phyloP scores from a whole-genome alignment of 371 early-diverging fungal species.

The Saksenaea vasiformis region DNA sequence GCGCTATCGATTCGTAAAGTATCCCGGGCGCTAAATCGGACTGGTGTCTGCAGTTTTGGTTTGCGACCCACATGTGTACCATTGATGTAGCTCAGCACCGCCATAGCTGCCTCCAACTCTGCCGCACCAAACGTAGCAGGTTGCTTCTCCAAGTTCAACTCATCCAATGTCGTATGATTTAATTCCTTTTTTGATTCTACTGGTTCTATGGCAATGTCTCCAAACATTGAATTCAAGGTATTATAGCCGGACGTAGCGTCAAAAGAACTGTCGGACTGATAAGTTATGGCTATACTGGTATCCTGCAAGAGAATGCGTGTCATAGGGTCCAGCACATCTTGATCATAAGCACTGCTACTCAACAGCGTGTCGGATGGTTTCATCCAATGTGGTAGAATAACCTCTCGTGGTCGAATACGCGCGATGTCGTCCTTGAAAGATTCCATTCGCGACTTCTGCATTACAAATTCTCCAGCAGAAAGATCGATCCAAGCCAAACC shows the following conservation, averaged over 20 bases:
- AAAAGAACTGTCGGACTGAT: constrained; percentile 20
- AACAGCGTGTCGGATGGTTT: constrained; percentile 11
- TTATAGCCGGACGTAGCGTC: constrained; percentile 13
- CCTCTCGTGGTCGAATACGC: constrained; percentile 84
- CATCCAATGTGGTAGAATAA: constrained; percentile 58
- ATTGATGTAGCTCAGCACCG: constrained; percentile 57
- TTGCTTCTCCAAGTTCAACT: background rate
- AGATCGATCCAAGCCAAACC: constrained; percentile 93
- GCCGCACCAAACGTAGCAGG: constrained; percentile 28
- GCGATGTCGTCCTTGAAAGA: constrained; percentile 70
- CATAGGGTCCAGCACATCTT: constrained; percentile 20
- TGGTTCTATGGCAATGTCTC: background rate
- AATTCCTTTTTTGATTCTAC: background rate
- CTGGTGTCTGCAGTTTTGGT: constrained; percentile 52
- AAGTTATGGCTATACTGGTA: constrained; percentile 28
- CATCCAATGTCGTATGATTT: background rate
- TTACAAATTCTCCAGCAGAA: constrained; percentile 87
- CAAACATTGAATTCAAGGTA: constrained; percentile 14
- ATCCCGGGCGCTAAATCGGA: constrained; percentile 42
- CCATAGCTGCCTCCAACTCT: constrained; percentile 54
- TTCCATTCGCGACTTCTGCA: constrained; percentile 52
- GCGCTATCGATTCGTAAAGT: constrained; percentile 64
- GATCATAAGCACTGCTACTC: constrained; percentile 15
- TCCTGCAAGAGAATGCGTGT: constrained; percentile 16
- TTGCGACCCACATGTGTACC: constrained; percentile 52